Percentiles rank a stretch among this genome's conserved stretches.
Evolutionary conservation across 2,329 filamentous ascomycete species (phyloP).

Genomic region (Fusarium succisae): DNA sequence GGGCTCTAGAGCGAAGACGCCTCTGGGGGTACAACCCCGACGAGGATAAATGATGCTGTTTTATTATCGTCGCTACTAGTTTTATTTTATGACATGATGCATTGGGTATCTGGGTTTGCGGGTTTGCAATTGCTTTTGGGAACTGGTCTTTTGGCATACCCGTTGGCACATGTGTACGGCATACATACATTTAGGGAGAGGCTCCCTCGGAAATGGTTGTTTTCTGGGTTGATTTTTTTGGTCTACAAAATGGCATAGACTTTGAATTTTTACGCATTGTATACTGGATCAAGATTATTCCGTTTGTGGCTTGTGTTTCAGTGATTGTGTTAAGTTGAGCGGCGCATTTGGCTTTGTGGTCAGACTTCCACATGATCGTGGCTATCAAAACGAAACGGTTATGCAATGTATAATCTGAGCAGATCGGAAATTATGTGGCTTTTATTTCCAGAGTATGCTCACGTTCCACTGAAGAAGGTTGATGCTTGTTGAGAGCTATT

Average conservation of each 20-base stretch:
- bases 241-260: slow-evolving; percentile 16
- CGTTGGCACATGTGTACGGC: slow-evolving; percentile 18
- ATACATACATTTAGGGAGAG: slow-evolving; percentile 27
- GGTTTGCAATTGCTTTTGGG: slow-evolving; percentile 5
- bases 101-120: slow-evolving; percentile 21
- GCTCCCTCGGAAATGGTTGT: slow-evolving; percentile 22
- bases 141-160: slow-evolving; percentile 24
- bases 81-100: slow-evolving; percentile 30
- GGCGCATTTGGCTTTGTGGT: background rate
- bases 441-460: background rate
- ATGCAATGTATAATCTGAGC: background rate
- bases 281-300: background rate
- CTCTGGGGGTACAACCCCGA: slow-evolving; percentile 34
- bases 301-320: background rate
- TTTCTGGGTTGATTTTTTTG: background rate
- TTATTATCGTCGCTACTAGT: background rate
- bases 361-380: background rate
- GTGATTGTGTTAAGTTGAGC: background rate
- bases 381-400: background rate
- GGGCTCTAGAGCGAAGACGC: slow-evolving; percentile 31
- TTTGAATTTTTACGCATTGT: slow-evolving; percentile 2
- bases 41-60: slow-evolving; percentile 13
- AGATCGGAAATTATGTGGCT: background rate
- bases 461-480: background rate
- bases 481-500: background rate